Conservation (phyloP, 208 protist genomes). For the Angomonas deanei region DNA sequence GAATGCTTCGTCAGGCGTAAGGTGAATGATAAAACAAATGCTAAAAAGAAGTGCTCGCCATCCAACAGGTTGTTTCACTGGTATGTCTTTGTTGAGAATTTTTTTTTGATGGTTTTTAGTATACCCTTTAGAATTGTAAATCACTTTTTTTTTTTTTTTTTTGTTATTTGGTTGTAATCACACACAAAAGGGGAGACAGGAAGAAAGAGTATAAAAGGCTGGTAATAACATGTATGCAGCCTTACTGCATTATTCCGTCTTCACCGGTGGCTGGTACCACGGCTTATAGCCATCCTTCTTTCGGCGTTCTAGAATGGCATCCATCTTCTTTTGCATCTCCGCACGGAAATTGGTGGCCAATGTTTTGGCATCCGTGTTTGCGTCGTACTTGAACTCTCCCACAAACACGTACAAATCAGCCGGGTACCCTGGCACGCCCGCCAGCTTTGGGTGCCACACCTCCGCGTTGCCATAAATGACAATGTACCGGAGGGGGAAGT, state of each 20-base stretch:
- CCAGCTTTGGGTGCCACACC: slow-evolving; percentile 44
- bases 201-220: slow-evolving; percentile 1
- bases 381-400: slow-evolving; percentile 50
- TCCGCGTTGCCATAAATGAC: slow-evolving; percentile 45
- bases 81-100: not conserved
- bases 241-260: not conserved
- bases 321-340: slow-evolving; percentile 58
- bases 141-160: not conserved
- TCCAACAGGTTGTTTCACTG: not conserved
- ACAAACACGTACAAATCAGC: slow-evolving; percentile 55
- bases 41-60: not conserved
- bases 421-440: slow-evolving; percentile 48
- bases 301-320: slow-evolving; percentile 39
- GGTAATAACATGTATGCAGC: slow-evolving; percentile 1
- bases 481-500: slow-evolving; percentile 39
- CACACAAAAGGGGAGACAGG: slow-evolving; percentile 11
- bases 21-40: not conserved
- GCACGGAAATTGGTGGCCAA: slow-evolving; percentile 37
- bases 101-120: not conserved
- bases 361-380: slow-evolving; percentile 18
- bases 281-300: slow-evolving; percentile 32
- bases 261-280: slow-evolving; percentile 19
- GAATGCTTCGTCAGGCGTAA: too few relatives aligned
- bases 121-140: not conserved
- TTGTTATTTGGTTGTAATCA: not conserved